These are phyloP conservation scores for Peterozyma toletana DNA, from an alignment of 805 yeast species.

Conservation along the genomic window DNA sequence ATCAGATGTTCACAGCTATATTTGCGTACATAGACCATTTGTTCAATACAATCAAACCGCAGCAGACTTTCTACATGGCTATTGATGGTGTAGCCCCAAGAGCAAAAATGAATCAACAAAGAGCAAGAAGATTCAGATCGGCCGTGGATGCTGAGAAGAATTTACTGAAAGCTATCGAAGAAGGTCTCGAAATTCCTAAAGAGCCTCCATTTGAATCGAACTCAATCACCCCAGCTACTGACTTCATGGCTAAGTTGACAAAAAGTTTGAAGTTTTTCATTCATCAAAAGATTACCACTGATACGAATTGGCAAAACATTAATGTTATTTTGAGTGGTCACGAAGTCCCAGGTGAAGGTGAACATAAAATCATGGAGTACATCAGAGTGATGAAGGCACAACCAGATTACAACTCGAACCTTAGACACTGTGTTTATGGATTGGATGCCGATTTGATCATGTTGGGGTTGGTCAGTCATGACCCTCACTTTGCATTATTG, in stretches of 20 bases:
- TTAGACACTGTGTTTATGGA: constrained; percentile 92
- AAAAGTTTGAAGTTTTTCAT: constrained; percentile 78
- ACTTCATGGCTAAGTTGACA: constrained; percentile 87
- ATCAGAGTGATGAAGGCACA: constrained; percentile 76
- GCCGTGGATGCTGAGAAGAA: constrained; percentile 88
- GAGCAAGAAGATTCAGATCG: constrained; percentile 91
- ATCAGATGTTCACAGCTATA: constrained; percentile 86
- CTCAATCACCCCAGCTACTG: constrained; percentile 95
- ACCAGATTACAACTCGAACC: constrained; percentile 65
- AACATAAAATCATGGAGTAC: constrained; percentile 92
- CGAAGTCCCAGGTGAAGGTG: constrained; percentile 98
- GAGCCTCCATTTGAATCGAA: constrained; percentile 88
- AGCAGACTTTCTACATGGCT: constrained; percentile 87
- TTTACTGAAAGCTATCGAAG: constrained; percentile 60
- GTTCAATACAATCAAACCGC: constrained; percentile 81
- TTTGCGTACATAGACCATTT: constrained; percentile 92
- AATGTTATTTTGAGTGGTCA: constrained; percentile 82
- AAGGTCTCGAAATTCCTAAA: constrained; percentile 71
- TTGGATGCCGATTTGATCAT: constrained; percentile 94
- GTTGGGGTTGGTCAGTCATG: constrained; percentile 87
- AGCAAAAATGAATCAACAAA: constrained; percentile 97
- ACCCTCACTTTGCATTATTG: constrained; percentile 88
- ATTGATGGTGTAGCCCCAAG: constrained; percentile 99
- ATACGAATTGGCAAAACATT: constrained; percentile 76
- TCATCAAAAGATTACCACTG: constrained; percentile 80